A percentile compares a stretch with the other conserved stretches of the same genome.
phyloP scores from a whole-genome alignment of 345 rosid genomes.

The Melastoma malabathricum region DNA sequence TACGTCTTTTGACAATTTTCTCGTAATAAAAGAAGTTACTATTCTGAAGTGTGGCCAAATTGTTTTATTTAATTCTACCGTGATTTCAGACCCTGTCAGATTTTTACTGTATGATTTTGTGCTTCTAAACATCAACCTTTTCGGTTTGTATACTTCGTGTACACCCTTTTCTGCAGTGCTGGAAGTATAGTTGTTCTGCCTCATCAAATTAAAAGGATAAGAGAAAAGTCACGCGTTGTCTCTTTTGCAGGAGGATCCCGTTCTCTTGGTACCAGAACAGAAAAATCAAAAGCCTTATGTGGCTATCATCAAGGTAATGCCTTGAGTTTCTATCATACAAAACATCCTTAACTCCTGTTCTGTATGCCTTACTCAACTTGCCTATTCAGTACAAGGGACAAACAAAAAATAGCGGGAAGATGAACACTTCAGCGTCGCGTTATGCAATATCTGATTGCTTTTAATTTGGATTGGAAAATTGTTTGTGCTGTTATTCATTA shows the following conservation, averaged over 20 bases:
- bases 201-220: neutral
- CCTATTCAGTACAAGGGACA: neutral
- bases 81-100: too few species aligned
- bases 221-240: too few species aligned
- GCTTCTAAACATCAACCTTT: too few species aligned
- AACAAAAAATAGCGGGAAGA: too few species aligned
- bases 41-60: too few species aligned
- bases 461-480: neutral
- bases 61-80: too few species aligned
- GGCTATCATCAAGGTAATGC: conserved; percentile 85
- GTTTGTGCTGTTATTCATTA: too few species aligned
- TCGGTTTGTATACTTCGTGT: too few species aligned
- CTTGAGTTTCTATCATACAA: neutral
- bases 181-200: neutral
- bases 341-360: neutral
- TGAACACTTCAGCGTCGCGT: neutral
- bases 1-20: too few species aligned
- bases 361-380: neutral
- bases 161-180: too few species aligned
- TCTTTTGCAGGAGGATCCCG: conserved; percentile 76
- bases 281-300: conserved; percentile 77
- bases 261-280: conserved; percentile 82
- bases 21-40: too few species aligned
- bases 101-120: too few species aligned
- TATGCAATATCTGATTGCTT: neutral